A percentile compares a stretch with the other conserved stretches of the same genome.
Conservation (phyloP, 129 eudicot genomes). For the Ambrosia artemisiifolia region DNA sequence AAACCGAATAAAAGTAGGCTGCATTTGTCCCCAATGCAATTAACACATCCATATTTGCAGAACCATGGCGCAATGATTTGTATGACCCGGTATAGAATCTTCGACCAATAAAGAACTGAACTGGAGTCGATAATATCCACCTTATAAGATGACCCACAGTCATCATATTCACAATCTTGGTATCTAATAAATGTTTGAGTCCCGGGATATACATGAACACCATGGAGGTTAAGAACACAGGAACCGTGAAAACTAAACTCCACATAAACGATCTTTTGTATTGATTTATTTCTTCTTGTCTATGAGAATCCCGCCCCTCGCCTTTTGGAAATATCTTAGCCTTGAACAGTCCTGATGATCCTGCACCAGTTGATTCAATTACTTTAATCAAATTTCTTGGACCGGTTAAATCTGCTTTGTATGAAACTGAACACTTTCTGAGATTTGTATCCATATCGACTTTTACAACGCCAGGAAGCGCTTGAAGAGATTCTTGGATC, state of each 20-base stretch:
- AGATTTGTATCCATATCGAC: conserved; percentile 43
- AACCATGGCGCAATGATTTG: conserved; percentile 62
- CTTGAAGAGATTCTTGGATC: conserved; percentile 51
- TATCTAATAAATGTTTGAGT: conserved; percentile 52
- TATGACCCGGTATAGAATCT: conserved; percentile 74
- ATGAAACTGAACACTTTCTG: conserved; percentile 49
- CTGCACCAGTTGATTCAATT: conserved; percentile 56
- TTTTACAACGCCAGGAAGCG: conserved; percentile 68
- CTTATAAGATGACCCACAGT: conserved; percentile 57
- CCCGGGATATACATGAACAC: conserved; percentile 81
- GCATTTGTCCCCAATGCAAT: conserved; percentile 85
- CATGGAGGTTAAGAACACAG: conserved; percentile 80
- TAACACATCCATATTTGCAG: conserved; percentile 88
- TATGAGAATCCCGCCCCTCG: conserved; percentile 47
- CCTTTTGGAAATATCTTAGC: conserved; percentile 66
- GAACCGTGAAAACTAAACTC: conserved; percentile 80
- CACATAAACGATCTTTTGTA: conserved; percentile 62
- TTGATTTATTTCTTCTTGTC: conserved; percentile 54
- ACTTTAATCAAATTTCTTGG: conserved; percentile 66
- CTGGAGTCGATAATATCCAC: conserved; percentile 81
- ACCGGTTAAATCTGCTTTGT: conserved; percentile 66
- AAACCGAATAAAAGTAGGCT: conserved; percentile 84
- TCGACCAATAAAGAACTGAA: conserved; percentile 77
- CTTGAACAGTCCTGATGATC: conserved; percentile 42
- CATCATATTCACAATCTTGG: conserved; percentile 60